phyloP scores from a whole-genome alignment of 1,284 basidiomycete species.

The Inonotus obliquus region DNA sequence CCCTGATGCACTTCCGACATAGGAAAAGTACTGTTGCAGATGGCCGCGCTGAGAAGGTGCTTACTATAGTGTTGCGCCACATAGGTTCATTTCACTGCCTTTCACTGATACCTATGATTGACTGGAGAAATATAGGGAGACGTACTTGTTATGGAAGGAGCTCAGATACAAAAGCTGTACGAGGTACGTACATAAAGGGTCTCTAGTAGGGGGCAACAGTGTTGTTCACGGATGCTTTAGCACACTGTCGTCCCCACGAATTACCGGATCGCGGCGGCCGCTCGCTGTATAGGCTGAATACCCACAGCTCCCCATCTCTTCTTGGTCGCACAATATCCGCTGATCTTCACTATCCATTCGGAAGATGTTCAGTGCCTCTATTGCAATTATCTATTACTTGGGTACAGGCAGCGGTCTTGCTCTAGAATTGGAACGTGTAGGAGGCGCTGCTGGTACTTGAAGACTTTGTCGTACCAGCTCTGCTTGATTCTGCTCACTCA shows the following conservation, averaged over 20 bases:
- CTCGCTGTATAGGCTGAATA: slow-evolving; percentile 40
- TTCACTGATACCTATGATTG: not conserved
- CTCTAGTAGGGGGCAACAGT: not conserved
- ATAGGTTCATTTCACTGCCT: slow-evolving; percentile 36
- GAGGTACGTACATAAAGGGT: slow-evolving; percentile 42
- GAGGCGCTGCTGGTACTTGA: not conserved
- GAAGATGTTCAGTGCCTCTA: not conserved
- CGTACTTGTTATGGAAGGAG: slow-evolving; percentile 70
- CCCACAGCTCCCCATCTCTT: not conserved
- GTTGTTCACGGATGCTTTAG: slow-evolving; percentile 25
- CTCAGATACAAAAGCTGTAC: slow-evolving; percentile 58
- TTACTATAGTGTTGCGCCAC: slow-evolving; percentile 60
- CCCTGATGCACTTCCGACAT: slow-evolving; percentile 69
- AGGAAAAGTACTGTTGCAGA: slow-evolving; percentile 21
- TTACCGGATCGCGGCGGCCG: slow-evolving; percentile 51
- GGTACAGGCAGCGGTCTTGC: slow-evolving; percentile 14
- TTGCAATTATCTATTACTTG: not conserved
- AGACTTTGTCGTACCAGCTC: slow-evolving; percentile 7
- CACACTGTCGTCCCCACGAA: slow-evolving; percentile 47
- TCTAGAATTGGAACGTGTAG: not conserved
- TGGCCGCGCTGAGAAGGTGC: slow-evolving; percentile 32
- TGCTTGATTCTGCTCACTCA: slow-evolving; percentile 7
- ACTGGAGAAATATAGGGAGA: slow-evolving; percentile 58
- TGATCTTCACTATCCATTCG: not conserved
- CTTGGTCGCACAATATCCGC: no score